Percentiles rank a stretch among this genome's conserved stretches.
Evolutionary conservation across 208 protist species (phyloP).

Genomic region (Trypanosomatidae sp.): DNA sequence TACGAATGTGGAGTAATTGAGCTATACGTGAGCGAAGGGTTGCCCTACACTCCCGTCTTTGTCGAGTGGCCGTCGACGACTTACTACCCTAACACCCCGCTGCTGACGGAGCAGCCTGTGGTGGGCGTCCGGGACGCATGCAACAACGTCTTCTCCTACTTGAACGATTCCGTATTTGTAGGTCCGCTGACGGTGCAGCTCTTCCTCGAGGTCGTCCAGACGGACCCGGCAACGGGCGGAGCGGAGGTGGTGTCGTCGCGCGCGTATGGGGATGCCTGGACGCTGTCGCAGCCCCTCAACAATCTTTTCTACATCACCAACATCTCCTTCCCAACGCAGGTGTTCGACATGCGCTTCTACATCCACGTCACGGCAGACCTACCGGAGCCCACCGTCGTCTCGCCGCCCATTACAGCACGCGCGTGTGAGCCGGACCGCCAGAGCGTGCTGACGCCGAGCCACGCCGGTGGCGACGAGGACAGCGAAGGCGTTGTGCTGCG

Average conservation of each 20-base stretch:
- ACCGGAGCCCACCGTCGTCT: slow-evolving; percentile 9
- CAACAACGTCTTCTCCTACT: slow-evolving; percentile 24
- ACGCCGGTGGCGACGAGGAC: neutral
- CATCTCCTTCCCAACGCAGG: slow-evolving; percentile 22
- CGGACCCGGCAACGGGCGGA: neutral
- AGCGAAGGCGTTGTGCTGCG: neutral
- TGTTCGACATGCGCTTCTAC: slow-evolving; percentile 15
- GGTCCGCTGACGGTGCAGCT: slow-evolving; percentile 21
- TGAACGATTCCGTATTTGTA: slow-evolving; percentile 2
- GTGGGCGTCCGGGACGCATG: slow-evolving; percentile 34
- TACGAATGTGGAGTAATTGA: no score
- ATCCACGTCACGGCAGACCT: slow-evolving; percentile 14
- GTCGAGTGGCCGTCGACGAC: slow-evolving; percentile 21
- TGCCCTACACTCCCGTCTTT: slow-evolving; percentile 17
- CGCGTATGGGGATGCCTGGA: slow-evolving; percentile 14
- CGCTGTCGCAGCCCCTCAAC: slow-evolving; percentile 11
- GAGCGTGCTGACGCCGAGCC: slow-evolving; percentile 18
- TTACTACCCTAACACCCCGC: slow-evolving; percentile 17
- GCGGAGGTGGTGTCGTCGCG: no score
- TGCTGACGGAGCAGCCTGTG: slow-evolving; percentile 33
- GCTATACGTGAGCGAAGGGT: slow-evolving; percentile 12
- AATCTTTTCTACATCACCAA: slow-evolving; percentile 36
- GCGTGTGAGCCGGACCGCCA: slow-evolving; percentile 18
- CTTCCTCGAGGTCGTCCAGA: neutral
- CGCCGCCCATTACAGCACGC: slow-evolving; percentile 14